phyloP scores from a whole-genome alignment of 768 basidiomycete species.

The Pulveroboletus ravenelii region DNA sequence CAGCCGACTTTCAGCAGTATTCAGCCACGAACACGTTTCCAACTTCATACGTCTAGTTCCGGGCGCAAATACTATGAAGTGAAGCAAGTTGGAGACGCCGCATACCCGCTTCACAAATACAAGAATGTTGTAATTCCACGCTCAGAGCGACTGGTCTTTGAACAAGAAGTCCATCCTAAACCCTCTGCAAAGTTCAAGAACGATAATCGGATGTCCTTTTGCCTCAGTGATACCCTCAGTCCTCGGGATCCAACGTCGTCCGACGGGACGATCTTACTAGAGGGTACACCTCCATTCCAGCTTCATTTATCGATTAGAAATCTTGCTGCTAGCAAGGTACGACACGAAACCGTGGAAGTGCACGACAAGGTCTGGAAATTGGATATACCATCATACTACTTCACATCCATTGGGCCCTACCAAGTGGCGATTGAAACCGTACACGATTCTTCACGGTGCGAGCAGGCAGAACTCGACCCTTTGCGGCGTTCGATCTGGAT shows the following conservation, averaged over 20 bases:
- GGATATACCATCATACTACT: conserved; percentile 62
- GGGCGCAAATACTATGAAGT: conserved; percentile 89
- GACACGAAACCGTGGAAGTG: conserved; percentile 52
- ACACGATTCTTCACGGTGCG: conserved; percentile 77
- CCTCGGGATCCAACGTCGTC: conserved; percentile 46
- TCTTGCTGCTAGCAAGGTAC: conserved; percentile 63
- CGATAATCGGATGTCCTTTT: conserved; percentile 63
- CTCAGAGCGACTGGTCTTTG: conserved; percentile 65
- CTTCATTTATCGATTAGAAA: conserved; percentile 73
- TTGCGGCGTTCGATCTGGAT: conserved; percentile 65
- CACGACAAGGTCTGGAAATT: conserved; percentile 60
- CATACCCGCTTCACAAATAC: conserved; percentile 74
- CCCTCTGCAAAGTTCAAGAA: conserved; percentile 79
- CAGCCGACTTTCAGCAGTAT: conserved; percentile 84
- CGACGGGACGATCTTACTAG: conserved; percentile 59
- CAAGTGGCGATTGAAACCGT: conserved; percentile 74
- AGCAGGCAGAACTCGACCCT: conserved; percentile 63
- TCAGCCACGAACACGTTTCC: conserved; percentile 73
- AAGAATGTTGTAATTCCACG: conserved; percentile 60
- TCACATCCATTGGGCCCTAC: conserved; percentile 79
- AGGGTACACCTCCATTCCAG: conserved; percentile 84
- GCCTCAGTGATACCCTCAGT: conserved; percentile 63
- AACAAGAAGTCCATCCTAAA: conserved; percentile 78
- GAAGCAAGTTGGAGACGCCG: conserved; percentile 79
- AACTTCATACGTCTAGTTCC: conserved; percentile 69